These are phyloP conservation scores for Rhododendron henanense DNA, from an alignment of 148 eudicot genomes.

Conservation along the genomic window DNA sequence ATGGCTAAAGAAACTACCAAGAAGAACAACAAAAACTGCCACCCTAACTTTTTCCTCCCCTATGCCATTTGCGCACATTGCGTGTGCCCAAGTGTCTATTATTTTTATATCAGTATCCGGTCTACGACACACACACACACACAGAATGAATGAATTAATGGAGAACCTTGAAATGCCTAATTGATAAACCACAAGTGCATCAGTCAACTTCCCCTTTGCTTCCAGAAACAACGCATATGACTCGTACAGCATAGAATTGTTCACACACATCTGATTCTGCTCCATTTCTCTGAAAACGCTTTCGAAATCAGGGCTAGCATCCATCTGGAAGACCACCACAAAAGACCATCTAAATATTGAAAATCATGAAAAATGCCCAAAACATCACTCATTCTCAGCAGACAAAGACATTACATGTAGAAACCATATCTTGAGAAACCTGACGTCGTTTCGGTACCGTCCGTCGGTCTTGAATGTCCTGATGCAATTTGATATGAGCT, in stretches of 20 bases:
- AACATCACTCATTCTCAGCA: neutral
- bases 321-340: constrained; percentile 9
- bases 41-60: neutral
- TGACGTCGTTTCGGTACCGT: constrained; percentile 56
- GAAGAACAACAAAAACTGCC: neutral
- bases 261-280: constrained; percentile 10
- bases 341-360: neutral
- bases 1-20: neutral
- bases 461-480: constrained; percentile 47
- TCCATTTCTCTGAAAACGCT: constrained; percentile 14
- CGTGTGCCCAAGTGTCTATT: neutral
- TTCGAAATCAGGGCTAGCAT: constrained; percentile 12
- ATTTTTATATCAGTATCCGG: neutral
- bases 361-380: neutral
- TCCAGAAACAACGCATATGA: constrained; percentile 62
- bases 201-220: constrained; percentile 57
- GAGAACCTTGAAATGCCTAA: constrained; percentile 79
- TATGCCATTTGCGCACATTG: neutral
- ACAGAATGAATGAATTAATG: neutral
- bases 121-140: neutral
- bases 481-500: constrained; percentile 51
- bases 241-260: constrained; percentile 51
- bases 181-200: constrained; percentile 58
- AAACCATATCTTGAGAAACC: constrained; percentile 92
- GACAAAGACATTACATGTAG: constrained; percentile 46